Percentiles rank a stretch among this genome's conserved stretches.
phyloP scores from a whole-genome alignment of 1,284 basidiomycete species.

The Jaminaea rosea region DNA sequence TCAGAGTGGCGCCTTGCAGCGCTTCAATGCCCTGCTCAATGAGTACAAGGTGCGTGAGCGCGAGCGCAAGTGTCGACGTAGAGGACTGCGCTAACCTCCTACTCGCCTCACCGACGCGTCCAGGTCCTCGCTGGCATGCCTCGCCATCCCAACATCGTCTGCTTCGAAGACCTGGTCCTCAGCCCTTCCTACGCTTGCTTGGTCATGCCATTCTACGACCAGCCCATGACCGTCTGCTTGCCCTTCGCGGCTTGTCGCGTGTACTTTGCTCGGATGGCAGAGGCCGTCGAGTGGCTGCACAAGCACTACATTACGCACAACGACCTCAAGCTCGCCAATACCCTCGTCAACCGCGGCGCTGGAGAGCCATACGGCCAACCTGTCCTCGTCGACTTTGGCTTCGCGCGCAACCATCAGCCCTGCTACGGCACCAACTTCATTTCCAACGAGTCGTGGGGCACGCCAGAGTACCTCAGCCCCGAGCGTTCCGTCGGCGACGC shows the following conservation, averaged over 20 bases:
- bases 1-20: background rate
- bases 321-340: constrained; percentile 38
- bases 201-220: constrained; percentile 31
- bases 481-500: constrained; percentile 20
- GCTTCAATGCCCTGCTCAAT: constrained; percentile 24
- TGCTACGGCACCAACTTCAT: constrained; percentile 15
- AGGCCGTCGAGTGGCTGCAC: constrained; percentile 32
- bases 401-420: constrained; percentile 30
- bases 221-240: constrained; percentile 33
- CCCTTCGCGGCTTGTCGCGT: constrained; percentile 5
- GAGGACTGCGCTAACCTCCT: background rate
- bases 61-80: background rate
- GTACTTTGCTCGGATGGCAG: constrained; percentile 28
- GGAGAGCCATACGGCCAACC: background rate
- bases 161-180: constrained; percentile 26
- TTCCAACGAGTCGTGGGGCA: constrained; percentile 24
- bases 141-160: constrained; percentile 28
- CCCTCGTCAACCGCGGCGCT: constrained; percentile 15
- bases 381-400: constrained; percentile 25
- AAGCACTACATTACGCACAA: constrained; percentile 24
- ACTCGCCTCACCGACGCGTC: background rate
- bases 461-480: constrained; percentile 33
- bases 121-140: no score
- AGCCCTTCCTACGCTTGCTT: constrained; percentile 15
- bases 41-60: constrained; percentile 28